Conservation (phyloP, 2,329 filamentous ascomycete genomes). For the Talaromyces albobiverticillius region DNA sequence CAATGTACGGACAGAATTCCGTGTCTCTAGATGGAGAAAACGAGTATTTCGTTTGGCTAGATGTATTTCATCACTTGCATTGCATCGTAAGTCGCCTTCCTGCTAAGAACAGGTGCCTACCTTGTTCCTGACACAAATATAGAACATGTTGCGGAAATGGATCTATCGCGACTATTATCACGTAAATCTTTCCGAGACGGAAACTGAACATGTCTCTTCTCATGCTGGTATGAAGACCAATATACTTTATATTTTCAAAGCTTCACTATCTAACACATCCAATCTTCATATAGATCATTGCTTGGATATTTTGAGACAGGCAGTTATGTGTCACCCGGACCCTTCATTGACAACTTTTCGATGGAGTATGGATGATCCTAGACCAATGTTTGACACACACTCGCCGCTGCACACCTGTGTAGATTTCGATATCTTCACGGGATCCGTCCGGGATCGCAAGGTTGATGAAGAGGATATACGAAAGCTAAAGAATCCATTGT, state of each 20-base stretch:
- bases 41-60: not conserved
- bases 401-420: not conserved
- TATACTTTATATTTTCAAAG: too few relatives aligned
- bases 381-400: not conserved
- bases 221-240: not conserved
- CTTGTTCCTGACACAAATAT: not conserved
- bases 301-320: not conserved
- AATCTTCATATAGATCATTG: constrained; percentile 4
- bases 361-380: not conserved
- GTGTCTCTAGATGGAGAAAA: not conserved
- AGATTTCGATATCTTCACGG: not conserved
- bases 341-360: not conserved
- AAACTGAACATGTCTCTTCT: not conserved
- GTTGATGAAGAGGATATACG: not conserved
- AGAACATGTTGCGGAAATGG: not conserved
- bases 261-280: not conserved
- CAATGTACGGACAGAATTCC: not conserved
- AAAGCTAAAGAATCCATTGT: not conserved
- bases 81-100: not conserved
- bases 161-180: not conserved
- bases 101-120: not conserved
- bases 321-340: not conserved
- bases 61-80: not conserved
- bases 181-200: not conserved
- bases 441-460: not conserved